These are phyloP conservation scores for Endoconidiophora laricicola DNA, from an alignment of 2,329 filamentous ascomycete species.

Conservation along the genomic window DNA sequence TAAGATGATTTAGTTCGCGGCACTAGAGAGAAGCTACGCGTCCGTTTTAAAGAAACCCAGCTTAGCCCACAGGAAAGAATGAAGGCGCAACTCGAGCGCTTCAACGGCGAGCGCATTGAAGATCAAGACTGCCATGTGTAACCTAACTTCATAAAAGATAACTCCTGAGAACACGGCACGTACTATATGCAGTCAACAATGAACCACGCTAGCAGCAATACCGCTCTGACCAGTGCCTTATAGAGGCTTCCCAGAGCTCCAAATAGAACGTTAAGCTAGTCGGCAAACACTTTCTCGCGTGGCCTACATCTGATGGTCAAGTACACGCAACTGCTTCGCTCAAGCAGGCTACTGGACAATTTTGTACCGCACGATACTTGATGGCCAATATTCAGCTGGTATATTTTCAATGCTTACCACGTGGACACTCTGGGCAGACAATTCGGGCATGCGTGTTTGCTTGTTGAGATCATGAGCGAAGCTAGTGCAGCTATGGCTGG, in stretches of 20 bases:
- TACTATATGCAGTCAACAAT: not conserved
- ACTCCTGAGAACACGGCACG: not conserved
- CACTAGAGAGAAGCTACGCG: constrained; percentile 25
- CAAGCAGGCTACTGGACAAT: constrained; percentile 29
- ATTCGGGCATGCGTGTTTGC: constrained; percentile 34
- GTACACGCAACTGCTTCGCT: constrained; percentile 18
- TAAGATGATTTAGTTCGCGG: constrained; percentile 23
- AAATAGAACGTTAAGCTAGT: constrained; percentile 34
- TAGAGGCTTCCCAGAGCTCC: constrained; percentile 36
- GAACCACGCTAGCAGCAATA: constrained; percentile 27
- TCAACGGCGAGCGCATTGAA: constrained; percentile 26
- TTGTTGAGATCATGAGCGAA: constrained; percentile 32
- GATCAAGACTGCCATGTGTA: constrained; percentile 30
- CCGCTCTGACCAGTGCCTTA: constrained; percentile 25
- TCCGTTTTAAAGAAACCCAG: constrained; percentile 27
- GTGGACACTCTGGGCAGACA: constrained; percentile 39
- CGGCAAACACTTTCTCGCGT: constrained; percentile 27
- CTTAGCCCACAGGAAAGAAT: constrained; percentile 28
- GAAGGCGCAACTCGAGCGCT: constrained; percentile 25
- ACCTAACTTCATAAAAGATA: not conserved
- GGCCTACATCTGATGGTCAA: constrained; percentile 23
- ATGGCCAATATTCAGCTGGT: constrained; percentile 25
- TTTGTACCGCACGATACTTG: constrained; percentile 35
- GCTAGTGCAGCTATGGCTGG: constrained; percentile 30
- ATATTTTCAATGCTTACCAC: constrained; percentile 30